These are phyloP conservation scores for Crucibulum laeve DNA, from an alignment of 768 basidiomycete genomes.

Conservation along the genomic window DNA sequence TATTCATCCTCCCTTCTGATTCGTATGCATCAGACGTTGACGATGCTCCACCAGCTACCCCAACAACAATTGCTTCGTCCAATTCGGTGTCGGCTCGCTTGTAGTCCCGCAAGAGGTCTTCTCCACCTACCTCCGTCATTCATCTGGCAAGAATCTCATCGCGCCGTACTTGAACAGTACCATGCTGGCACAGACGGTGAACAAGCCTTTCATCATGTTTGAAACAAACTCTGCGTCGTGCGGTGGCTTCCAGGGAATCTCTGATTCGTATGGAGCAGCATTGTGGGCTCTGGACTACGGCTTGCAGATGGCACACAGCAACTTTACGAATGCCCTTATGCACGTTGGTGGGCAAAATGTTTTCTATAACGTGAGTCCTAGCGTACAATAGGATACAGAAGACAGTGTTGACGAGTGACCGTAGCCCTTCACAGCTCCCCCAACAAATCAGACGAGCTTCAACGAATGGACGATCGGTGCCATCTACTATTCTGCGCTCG, in stretches of 20 bases:
- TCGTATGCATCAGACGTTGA: background rate
- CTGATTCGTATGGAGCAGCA: slow-evolving; percentile 58
- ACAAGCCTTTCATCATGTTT: slow-evolving; percentile 59
- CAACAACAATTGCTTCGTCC: slow-evolving; percentile 56
- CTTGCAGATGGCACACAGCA: slow-evolving; percentile 56
- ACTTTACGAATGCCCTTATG: slow-evolving; percentile 50
- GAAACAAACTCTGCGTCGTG: slow-evolving; percentile 71
- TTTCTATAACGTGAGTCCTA: slow-evolving; percentile 58
- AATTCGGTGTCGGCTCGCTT: slow-evolving; percentile 35
- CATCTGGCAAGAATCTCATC: slow-evolving; percentile 43
- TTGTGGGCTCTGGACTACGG: slow-evolving; percentile 65
- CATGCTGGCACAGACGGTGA: slow-evolving; percentile 32
- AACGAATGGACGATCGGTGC: slow-evolving; percentile 76
- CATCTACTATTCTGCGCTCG: slow-evolving; percentile 70
- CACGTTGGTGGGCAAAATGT: slow-evolving; percentile 67
- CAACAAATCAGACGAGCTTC: slow-evolving; percentile 53
- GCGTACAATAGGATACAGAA: background rate
- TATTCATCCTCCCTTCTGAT: slow-evolving; percentile 2
- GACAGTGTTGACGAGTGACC: too few relatives aligned
- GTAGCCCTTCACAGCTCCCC: slow-evolving; percentile 33
- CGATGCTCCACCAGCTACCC: slow-evolving; percentile 23
- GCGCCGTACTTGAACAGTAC: slow-evolving; percentile 46
- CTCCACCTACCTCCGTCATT: slow-evolving; percentile 56
- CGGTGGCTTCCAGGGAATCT: slow-evolving; percentile 66
- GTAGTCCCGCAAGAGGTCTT: slow-evolving; percentile 44